Evolutionary conservation across 768 basidiomycete genomes (phyloP).

Genomic region (Podaxis pistillaris): DNA sequence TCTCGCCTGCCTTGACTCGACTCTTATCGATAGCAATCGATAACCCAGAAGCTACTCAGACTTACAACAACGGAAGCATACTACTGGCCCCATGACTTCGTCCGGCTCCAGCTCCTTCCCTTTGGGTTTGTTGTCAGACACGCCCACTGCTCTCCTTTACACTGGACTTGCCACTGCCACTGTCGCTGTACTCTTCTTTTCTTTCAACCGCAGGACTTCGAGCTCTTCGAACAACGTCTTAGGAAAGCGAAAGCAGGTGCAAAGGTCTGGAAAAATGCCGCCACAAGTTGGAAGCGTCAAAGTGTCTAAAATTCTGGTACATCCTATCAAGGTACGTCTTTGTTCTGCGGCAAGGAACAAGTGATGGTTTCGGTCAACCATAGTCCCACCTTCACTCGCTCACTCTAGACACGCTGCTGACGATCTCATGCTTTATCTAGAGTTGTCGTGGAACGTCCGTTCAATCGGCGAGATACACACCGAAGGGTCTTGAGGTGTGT

Average conservation of each 20-base stretch:
- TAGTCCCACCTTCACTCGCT: background rate
- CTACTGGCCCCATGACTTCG: background rate
- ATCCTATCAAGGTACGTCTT: constrained; percentile 62
- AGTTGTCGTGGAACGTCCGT: constrained; percentile 73
- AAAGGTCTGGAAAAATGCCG: constrained; percentile 6
- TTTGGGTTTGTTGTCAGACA: background rate
- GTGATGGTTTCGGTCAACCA: background rate
- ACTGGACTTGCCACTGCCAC: background rate
- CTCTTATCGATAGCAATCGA: constrained; percentile 5
- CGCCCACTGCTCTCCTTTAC: background rate
- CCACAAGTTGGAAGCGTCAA: constrained; percentile 31
- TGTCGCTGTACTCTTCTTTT: constrained; percentile 3
- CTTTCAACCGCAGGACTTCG: constrained; percentile 3
- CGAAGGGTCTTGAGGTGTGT: constrained; percentile 64
- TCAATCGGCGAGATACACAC: constrained; percentile 50
- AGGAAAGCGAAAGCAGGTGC: background rate
- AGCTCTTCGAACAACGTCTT: background rate
- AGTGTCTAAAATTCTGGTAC: constrained; percentile 59
- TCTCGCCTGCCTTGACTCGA: background rate
- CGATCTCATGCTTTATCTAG: constrained; percentile 31
- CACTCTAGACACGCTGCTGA: background rate
- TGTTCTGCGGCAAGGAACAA: background rate
- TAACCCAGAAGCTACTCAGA: background rate
- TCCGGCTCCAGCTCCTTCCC: background rate
- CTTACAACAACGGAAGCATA: background rate